Conservation (phyloP, 1,284 basidiomycete species). For the Ustilago shanxiensis region DNA sequence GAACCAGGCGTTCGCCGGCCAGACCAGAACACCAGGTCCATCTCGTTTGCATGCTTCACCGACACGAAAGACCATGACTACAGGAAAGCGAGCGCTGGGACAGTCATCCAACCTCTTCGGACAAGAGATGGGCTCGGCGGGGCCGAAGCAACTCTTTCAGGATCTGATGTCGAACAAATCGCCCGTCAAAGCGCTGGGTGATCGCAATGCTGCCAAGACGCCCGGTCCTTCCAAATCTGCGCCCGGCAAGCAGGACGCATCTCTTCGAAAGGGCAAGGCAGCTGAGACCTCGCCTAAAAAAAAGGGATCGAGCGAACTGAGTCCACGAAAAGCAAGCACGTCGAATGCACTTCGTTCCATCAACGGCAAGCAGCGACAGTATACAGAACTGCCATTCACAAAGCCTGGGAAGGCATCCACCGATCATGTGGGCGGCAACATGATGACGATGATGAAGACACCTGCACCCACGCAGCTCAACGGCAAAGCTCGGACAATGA, state of each 20-base stretch:
- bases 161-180: constrained; percentile 34
- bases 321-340: constrained; percentile 40
- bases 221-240: constrained; percentile 33
- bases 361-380: constrained; percentile 47
- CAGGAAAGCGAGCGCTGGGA: constrained; percentile 35
- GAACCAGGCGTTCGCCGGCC: constrained; percentile 49
- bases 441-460: constrained; percentile 44
- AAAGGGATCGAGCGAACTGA: constrained; percentile 28
- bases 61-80: constrained; percentile 47
- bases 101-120: constrained; percentile 36
- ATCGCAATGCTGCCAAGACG: constrained; percentile 42
- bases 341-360: constrained; percentile 36
- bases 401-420: constrained; percentile 27
- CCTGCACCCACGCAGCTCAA: constrained; percentile 33
- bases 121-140: constrained; percentile 18
- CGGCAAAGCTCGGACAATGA: constrained; percentile 26
- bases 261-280: constrained; percentile 24
- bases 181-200: constrained; percentile 42
- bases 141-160: constrained; percentile 50
- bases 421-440: constrained; percentile 9
- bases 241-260: constrained; percentile 19
- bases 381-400: constrained; percentile 30
- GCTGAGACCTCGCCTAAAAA: constrained; percentile 25
- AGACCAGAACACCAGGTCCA: constrained; percentile 45
- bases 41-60: constrained; percentile 41